These are phyloP conservation scores for Erythrobasidium hasegawianum DNA, from an alignment of 1,284 basidiomycete genomes.

Conservation along the genomic window DNA sequence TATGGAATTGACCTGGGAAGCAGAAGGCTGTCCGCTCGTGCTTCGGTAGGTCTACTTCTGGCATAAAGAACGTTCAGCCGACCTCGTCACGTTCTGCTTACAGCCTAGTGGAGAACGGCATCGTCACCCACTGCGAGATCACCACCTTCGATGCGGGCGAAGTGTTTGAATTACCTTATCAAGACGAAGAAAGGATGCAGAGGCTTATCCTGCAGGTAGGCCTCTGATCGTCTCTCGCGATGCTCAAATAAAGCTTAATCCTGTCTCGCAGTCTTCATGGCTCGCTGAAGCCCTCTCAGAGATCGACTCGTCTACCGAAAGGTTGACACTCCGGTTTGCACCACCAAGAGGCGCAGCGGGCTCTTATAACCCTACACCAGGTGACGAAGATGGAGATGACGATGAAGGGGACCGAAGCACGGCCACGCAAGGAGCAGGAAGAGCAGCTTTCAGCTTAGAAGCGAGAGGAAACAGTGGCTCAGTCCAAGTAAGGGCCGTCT, in stretches of 20 bases:
- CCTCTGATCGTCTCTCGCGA: too few relatives aligned
- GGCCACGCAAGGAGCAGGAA: neutral
- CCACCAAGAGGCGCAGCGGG: conserved; percentile 49
- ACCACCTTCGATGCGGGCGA: conserved; percentile 79
- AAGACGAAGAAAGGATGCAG: conserved; percentile 63
- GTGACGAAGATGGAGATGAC: conserved; percentile 13
- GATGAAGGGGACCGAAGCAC: neutral
- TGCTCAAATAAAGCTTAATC: too few relatives aligned
- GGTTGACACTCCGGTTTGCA: conserved; percentile 71
- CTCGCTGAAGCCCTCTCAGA: conserved; percentile 83
- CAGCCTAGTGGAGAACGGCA: conserved; percentile 80
- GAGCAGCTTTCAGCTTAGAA: conserved; percentile 32
- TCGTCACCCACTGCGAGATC: conserved; percentile 83
- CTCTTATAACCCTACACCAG: neutral
- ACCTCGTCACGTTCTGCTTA: too few relatives aligned
- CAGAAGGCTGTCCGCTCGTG: conserved; percentile 74
- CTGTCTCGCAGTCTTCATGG: conserved; percentile 81
- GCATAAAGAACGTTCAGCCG: too few relatives aligned
- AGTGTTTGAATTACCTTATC: conserved; percentile 72
- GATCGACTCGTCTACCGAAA: conserved; percentile 75
- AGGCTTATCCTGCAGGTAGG: conserved; percentile 80
- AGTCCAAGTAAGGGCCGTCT: conserved; percentile 8
- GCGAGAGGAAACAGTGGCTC: conserved; percentile 21
- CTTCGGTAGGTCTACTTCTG: conserved; percentile 71
- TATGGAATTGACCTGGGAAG: conserved; percentile 77